A percentile compares a stretch with the other conserved stretches of the same genome.
phyloP scores from a whole-genome alignment of 768 basidiomycete species.

The Hericium alpestre region DNA sequence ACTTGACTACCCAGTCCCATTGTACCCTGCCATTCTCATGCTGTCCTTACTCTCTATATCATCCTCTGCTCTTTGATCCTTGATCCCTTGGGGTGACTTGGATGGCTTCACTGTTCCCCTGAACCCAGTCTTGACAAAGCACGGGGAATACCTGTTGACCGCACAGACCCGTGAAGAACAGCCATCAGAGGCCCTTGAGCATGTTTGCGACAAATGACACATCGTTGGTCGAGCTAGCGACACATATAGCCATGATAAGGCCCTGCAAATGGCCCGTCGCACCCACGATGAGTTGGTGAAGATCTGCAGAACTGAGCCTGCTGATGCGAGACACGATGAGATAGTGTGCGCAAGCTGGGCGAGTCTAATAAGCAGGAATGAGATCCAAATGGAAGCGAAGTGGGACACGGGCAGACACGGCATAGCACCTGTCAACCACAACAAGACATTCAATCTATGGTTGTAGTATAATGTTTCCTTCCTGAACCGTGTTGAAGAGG shows the following conservation, averaged over 20 bases:
- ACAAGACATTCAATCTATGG: constrained; percentile 68
- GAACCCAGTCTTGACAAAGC: too few species aligned
- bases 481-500: constrained; percentile 55
- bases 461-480: constrained; percentile 57
- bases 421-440: constrained; percentile 69
- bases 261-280: constrained; percentile 98
- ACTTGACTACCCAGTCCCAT: too few species aligned
- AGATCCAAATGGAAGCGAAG: constrained; percentile 86
- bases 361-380: constrained; percentile 90
- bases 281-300: constrained; percentile 67
- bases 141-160: constrained; percentile 93
- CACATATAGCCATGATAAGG: constrained; percentile 81
- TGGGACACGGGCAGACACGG: constrained; percentile 75
- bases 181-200: constrained; percentile 78
- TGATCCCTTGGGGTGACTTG: too few species aligned
- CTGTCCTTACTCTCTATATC: too few species aligned
- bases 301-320: constrained; percentile 67
- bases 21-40: too few species aligned
- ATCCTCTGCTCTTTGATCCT: too few species aligned
- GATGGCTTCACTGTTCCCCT: too few species aligned
- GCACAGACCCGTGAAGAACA: constrained; percentile 88
- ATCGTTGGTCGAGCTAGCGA: constrained; percentile 72
- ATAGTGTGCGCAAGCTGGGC: constrained; percentile 94
- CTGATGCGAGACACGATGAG: constrained; percentile 68
- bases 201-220: constrained; percentile 68